Base-by-base conservation (phyloP, 305 asterid genomes). In the Vinca major region DNA sequence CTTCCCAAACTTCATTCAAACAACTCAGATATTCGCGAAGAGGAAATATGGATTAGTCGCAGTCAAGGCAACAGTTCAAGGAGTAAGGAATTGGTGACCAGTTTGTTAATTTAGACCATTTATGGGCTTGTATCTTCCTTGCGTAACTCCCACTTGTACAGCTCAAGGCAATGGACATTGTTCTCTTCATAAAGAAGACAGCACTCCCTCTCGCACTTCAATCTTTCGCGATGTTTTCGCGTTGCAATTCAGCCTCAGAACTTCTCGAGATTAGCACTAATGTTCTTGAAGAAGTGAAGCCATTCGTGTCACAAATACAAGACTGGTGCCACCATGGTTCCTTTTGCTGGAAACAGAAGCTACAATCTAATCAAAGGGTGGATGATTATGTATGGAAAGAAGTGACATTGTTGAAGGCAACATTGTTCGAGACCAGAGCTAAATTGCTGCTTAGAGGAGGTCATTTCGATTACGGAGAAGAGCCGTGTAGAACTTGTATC, bases 341-440 rank as follows among this genome's bases (percentile, higher is more conserved):
- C 0, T 69, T 90, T 47, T 92, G 98, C 86, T 92, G 98, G 97
- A 89, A 84, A 64, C 85, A 86, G 80, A 79, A 79, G n/a, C 76
- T 82, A 33, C 88, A 87, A 21, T 71, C 91, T 66, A 83, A 84
- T 39, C 90, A 82, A 71, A 73, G 85, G 55, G 93, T 90, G 66
- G 95, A 92, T 39, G 95, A 90, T 67, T 81, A 84, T 19, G 89
- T 88, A 0, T 92, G 98, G 98, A 91, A 89, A 72, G 89, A 92
- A 20, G 97, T 91, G 76, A 88, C 98, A 14, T 45, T 91, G 82
- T 67, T 89, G 81, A 91, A 88, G 74, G 97, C 96, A 4, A 78
- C 85, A 7, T 21, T 89, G 69, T 82, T 89, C 10, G 96, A 91
- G 79, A 83, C 88, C 12, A 78, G 96, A 65, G 90, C 96, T 9